These are phyloP conservation scores for Monosporozyma yasuniensis DNA, from an alignment of 805 yeast species.

Conservation along the genomic window DNA sequence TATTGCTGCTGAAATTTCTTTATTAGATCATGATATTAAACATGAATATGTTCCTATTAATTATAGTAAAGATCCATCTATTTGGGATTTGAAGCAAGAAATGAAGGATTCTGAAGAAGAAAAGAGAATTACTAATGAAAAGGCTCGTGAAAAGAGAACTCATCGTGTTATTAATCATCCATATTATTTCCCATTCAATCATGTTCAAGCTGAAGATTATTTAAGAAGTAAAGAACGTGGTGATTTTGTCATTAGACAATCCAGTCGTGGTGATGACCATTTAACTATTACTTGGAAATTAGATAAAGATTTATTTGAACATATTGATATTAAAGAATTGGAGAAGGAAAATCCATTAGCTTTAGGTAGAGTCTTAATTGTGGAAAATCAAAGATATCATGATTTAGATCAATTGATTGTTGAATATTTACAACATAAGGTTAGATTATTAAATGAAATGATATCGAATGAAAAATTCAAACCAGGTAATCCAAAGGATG, in stretches of 20 bases:
- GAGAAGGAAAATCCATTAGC: conserved; percentile 55
- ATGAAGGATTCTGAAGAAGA: conserved; percentile 52
- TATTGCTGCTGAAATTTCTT: conserved; percentile 64
- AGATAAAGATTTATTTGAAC: conserved; percentile 83
- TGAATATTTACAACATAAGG: conserved; percentile 75
- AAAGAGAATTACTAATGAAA: conserved; percentile 42
- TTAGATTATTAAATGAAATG: conserved; percentile 77
- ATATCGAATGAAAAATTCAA: conserved; percentile 81
- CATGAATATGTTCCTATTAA: conserved; percentile 36
- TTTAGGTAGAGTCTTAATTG: conserved; percentile 49
- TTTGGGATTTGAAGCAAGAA: conserved; percentile 80
- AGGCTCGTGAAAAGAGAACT: conserved; percentile 56
- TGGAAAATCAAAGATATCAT: conserved; percentile 61
- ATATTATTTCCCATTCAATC: conserved; percentile 71
- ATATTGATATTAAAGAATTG: conserved; percentile 74
- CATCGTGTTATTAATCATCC: conserved; percentile 83
- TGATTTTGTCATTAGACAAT: conserved; percentile 88
- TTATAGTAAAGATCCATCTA: conserved; percentile 43
- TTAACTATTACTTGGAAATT: conserved; percentile 95
- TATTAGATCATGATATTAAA: conserved; percentile 56
- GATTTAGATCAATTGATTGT: conserved; percentile 92
- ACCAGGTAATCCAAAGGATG: conserved; percentile 65
- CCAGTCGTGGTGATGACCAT: conserved; percentile 81
- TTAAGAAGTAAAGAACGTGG: conserved; percentile 86
- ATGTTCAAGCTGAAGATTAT: conserved; percentile 85